These are phyloP conservation scores for Vitis hybrid DNA, from an alignment of 177 flowering plant genomes.

Conservation along the genomic window DNA sequence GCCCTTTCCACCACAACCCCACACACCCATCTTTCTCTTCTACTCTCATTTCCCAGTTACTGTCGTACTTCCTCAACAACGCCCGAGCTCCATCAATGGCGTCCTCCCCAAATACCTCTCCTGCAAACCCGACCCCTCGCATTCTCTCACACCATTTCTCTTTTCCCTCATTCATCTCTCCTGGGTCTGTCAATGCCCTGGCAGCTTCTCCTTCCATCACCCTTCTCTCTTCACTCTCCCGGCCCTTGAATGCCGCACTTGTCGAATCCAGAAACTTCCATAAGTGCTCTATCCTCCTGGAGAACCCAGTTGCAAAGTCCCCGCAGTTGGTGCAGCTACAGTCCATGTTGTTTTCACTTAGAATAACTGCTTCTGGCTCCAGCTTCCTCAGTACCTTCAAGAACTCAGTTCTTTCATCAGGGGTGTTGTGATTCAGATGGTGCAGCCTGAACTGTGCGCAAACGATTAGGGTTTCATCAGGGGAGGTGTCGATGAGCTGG, in stretches of 20 bases:
- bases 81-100: conserved; percentile 61
- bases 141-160: conserved; percentile 72
- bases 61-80: conserved; percentile 68
- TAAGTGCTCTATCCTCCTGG: conserved; percentile 52
- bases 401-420: conserved; percentile 49
- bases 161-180: conserved; percentile 65
- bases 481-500: conserved; percentile 28
- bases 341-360: conserved; percentile 61
- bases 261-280: conserved; percentile 82
- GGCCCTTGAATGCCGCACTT: conserved; percentile 69
- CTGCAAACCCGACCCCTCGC: conserved; percentile 48
- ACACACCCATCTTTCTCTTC: conserved; percentile 54
- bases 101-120: conserved; percentile 54
- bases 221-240: conserved; percentile 65
- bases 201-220: conserved; percentile 80
- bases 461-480: conserved; percentile 53
- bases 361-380: conserved; percentile 60
- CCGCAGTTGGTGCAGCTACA: conserved; percentile 56
- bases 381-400: conserved; percentile 33
- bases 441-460: conserved; percentile 77
- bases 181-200: conserved; percentile 31
- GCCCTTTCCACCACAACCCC: conserved; percentile 73
- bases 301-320: conserved; percentile 53
- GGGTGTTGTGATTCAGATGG: conserved; percentile 40
- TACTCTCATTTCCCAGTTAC: conserved; percentile 71